Evolutionary conservation across 495 filamentous ascomycete species (phyloP).

Genomic region (Halenospora varia): DNA sequence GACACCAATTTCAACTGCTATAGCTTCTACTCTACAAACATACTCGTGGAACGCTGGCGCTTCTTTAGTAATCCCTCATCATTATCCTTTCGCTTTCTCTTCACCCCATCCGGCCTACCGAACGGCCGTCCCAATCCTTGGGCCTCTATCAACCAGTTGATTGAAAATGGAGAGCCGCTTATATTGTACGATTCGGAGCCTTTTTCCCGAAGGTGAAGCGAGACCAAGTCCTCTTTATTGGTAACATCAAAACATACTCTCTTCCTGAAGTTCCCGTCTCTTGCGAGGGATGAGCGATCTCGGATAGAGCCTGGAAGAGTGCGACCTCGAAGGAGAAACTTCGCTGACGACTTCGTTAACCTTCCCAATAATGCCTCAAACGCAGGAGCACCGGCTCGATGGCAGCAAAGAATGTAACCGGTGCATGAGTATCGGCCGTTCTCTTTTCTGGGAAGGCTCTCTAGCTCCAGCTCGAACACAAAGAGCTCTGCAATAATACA

Average conservation of each 20-base stretch:
- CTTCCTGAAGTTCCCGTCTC: slow-evolving; percentile 15
- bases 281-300: slow-evolving; percentile 3
- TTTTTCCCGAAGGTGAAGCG: slow-evolving; percentile 7
- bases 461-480: slow-evolving; percentile 11
- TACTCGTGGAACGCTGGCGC: too few species aligned
- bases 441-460: slow-evolving; percentile 2
- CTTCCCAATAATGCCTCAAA: slow-evolving; percentile 4
- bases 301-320: slow-evolving; percentile 3
- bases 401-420: slow-evolving; percentile 10
- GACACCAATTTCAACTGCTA: too few species aligned
- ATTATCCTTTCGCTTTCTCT: slow-evolving; percentile 10
- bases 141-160: slow-evolving; percentile 6
- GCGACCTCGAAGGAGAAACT: slow-evolving; percentile 11
- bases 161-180: slow-evolving; percentile 14
- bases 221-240: slow-evolving; percentile 8
- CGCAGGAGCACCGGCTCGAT: slow-evolving; percentile 3
- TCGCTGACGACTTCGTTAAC: slow-evolving; percentile 6
- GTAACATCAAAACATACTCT: slow-evolving; percentile 14
- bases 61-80: slow-evolving; percentile 6
- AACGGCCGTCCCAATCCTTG: slow-evolving; percentile 3
- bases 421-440: slow-evolving; percentile 12
- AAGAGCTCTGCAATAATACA: slow-evolving; percentile 15
- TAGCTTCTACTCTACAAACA: too few species aligned
- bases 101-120: slow-evolving; percentile 4
- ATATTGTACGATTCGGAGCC: slow-evolving; percentile 12